These are phyloP conservation scores for Penicillium bialowiezense DNA, from an alignment of 495 filamentous ascomycete species.

Conservation along the genomic window DNA sequence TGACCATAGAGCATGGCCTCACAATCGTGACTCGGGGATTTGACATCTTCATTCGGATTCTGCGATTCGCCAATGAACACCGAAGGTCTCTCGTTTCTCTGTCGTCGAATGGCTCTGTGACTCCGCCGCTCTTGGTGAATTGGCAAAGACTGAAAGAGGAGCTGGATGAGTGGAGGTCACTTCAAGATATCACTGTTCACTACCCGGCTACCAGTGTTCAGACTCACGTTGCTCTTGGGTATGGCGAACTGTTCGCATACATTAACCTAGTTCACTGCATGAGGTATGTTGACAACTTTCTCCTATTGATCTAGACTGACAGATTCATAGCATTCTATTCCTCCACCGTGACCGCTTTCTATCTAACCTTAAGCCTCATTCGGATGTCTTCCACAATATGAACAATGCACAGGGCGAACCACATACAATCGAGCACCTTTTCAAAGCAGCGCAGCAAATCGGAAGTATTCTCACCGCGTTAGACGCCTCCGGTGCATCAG, in stretches of 20 bases:
- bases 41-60: slow-evolving; percentile 43
- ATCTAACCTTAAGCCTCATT: slow-evolving; percentile 29
- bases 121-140: slow-evolving; percentile 20
- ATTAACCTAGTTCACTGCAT: slow-evolving; percentile 46
- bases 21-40: slow-evolving; percentile 43
- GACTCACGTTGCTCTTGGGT: slow-evolving; percentile 41
- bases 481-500: slow-evolving; percentile 33
- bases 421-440: slow-evolving; percentile 34
- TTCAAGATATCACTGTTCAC: slow-evolving; percentile 39
- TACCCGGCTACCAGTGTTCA: slow-evolving; percentile 39
- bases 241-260: slow-evolving; percentile 44
- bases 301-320: neutral
- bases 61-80: slow-evolving; percentile 45
- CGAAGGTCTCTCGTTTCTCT: slow-evolving; percentile 30
- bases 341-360: slow-evolving; percentile 42
- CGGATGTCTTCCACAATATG: slow-evolving; percentile 23
- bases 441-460: slow-evolving; percentile 39
- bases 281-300: slow-evolving; percentile 24
- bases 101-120: slow-evolving; percentile 8
- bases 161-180: slow-evolving; percentile 40
- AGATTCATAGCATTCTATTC: slow-evolving; percentile 31
- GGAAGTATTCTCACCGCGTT: slow-evolving; percentile 33
- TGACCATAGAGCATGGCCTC: slow-evolving; percentile 39
- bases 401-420: slow-evolving; percentile 16
- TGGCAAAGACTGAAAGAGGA: slow-evolving; percentile 37